Conservation (phyloP, 805 yeast genomes). For the Debaryomyces hansenii region DNA sequence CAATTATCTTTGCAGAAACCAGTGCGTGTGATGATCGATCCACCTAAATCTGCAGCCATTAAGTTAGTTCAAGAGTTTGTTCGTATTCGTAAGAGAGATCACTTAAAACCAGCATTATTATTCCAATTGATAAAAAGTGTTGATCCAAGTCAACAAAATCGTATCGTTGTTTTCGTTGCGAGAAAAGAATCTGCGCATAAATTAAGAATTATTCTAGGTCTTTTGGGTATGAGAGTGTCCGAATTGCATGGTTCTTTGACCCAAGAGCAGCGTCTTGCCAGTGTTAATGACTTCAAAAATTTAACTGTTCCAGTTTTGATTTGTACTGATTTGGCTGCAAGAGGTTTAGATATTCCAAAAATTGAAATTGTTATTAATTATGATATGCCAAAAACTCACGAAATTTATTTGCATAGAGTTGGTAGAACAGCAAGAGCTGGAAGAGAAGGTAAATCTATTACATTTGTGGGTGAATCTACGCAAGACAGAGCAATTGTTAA, state of each 20-base stretch:
- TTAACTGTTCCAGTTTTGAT: slow-evolving; percentile 82
- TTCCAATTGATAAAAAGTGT: slow-evolving; percentile 67
- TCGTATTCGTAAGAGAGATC: slow-evolving; percentile 87
- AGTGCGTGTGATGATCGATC: slow-evolving; percentile 92
- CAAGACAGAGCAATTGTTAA: slow-evolving; percentile 89
- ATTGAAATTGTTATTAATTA: slow-evolving; percentile 92
- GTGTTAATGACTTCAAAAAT: slow-evolving; percentile 79
- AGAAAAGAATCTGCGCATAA: slow-evolving; percentile 90
- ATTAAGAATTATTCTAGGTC: slow-evolving; percentile 72
- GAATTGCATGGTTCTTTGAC: slow-evolving; percentile 82
- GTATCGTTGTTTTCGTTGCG: slow-evolving; percentile 88
- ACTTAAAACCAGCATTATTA: slow-evolving; percentile 78
- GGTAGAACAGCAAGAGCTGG: slow-evolving; percentile 99
- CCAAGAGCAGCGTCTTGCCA: slow-evolving; percentile 89
- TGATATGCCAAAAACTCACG: slow-evolving; percentile 94
- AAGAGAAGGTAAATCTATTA: slow-evolving; percentile 87
- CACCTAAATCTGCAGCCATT: slow-evolving; percentile 92
- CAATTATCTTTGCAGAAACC: slow-evolving; percentile 88
- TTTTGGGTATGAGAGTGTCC: slow-evolving; percentile 72
- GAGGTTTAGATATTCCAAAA: slow-evolving; percentile 99
- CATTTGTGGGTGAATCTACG: slow-evolving; percentile 91
- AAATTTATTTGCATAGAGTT: slow-evolving; percentile 92
- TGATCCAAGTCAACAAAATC: slow-evolving; percentile 59
- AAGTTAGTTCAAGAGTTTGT: slow-evolving; percentile 92
- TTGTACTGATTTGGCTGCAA: slow-evolving; percentile 97